Conservation (phyloP, 148 eudicot genomes). For the Polygonum aviculare region DNA sequence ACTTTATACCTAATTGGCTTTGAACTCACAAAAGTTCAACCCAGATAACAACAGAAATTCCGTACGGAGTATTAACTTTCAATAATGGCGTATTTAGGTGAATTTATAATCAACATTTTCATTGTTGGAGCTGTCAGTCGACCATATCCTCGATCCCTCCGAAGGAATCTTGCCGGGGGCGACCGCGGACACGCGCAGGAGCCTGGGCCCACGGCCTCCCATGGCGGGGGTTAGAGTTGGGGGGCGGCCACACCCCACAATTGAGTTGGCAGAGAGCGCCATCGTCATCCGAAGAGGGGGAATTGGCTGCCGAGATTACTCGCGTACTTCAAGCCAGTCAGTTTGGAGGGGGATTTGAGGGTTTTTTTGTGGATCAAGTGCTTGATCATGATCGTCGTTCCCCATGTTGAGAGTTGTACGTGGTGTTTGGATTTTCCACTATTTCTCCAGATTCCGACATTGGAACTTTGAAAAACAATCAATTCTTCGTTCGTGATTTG, state of each 20-base stretch:
- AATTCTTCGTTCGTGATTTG: too few relatives aligned
- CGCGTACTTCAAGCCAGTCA: too few relatives aligned
- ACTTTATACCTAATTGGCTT: background rate
- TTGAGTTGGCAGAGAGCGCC: background rate
- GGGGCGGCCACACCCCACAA: background rate
- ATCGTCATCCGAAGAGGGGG: background rate
- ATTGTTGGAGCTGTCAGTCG: constrained; percentile 17
- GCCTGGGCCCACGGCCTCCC: background rate
- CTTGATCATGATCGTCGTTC: too few relatives aligned
- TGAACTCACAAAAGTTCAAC: background rate
- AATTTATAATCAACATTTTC: background rate
- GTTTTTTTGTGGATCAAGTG: too few relatives aligned
- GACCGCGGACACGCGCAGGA: background rate
- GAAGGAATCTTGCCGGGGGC: background rate
- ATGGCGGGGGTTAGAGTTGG: background rate
- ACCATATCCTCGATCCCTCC: constrained; percentile 23
- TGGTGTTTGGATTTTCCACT: too few relatives aligned
- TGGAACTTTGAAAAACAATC: too few relatives aligned
- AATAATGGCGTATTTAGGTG: background rate
- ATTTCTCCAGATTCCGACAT: too few relatives aligned
- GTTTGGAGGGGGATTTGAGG: too few relatives aligned
- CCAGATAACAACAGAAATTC: background rate
- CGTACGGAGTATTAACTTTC: background rate
- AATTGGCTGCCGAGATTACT: too few relatives aligned
- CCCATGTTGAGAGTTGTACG: too few relatives aligned